phyloP scores from a whole-genome alignment of 1,284 basidiomycete species.

The Puccinia novopanici region DNA sequence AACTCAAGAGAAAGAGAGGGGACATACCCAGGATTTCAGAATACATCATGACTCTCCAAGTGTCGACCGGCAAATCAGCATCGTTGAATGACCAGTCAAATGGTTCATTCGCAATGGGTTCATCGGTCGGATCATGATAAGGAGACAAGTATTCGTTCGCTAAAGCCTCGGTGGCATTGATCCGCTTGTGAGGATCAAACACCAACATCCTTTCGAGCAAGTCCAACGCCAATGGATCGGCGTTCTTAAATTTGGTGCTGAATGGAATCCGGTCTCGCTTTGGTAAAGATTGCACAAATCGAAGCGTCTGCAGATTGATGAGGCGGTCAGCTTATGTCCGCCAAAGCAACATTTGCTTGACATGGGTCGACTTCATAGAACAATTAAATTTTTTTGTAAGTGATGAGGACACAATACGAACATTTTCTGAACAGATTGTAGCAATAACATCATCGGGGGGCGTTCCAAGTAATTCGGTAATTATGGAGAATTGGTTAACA shows the following conservation, averaged over 20 bases:
- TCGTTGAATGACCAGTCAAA: constrained; percentile 99
- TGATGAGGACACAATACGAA: constrained; percentile 61
- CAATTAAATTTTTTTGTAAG: background rate
- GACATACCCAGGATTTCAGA: constrained; percentile 59
- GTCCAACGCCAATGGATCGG: constrained; percentile 86
- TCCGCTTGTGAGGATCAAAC: constrained; percentile 94
- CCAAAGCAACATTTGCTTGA: background rate
- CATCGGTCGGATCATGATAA: constrained; percentile 98
- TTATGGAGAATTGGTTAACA: constrained; percentile 99
- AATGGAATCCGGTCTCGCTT: constrained; percentile 95
- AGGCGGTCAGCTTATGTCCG: background rate
- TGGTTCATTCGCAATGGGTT: constrained; percentile 87
- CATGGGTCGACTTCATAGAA: background rate
- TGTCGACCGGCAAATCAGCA: constrained; percentile 97
- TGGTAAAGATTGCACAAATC: constrained; percentile 95
- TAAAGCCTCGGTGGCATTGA: constrained; percentile 89
- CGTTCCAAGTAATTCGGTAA: constrained; percentile 95
- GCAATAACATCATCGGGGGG: constrained; percentile 99
- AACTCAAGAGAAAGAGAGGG: background rate
- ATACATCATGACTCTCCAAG: constrained; percentile 82
- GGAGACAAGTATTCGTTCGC: constrained; percentile 92
- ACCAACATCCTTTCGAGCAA: constrained; percentile 98
- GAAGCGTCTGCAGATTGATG: constrained; percentile 72
- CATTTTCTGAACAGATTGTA: constrained; percentile 97
- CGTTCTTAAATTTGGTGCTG: constrained; percentile 85